Base-by-base conservation (phyloP, 768 basidiomycete species). In the Scleroderma citrinum region DNA sequence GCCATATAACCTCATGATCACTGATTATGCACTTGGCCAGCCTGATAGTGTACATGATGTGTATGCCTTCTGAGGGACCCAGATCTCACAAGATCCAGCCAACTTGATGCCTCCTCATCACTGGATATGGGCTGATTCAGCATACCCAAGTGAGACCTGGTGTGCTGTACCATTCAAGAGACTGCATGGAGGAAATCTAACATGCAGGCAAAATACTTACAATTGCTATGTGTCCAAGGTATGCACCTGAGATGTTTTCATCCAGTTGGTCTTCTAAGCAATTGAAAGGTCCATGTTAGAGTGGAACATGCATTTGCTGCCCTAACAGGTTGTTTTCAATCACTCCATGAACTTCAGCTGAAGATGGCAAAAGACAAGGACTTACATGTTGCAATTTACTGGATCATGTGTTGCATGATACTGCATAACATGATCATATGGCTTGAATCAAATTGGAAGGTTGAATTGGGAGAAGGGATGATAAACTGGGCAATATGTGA, bases 1-100 rank as follows among this genome's bases (percentile, higher is more conserved):
- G 20, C 45, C 29, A 4, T 59, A 61, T 2, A 62, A 67, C 44
- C 50, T 69, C 1, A 47, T 47, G 1, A 62, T 66, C 6, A 55
- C 66, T 11, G 57, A 69, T 43, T 69, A 64, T 37, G 53, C 52
- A 11, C 44, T 64, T 14, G 64, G 65, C 1, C 57, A 59, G 16
- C 56, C 56, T 43, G 61, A 64, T 2, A 65, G 64, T 24, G 47
- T 55, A 0, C 66, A 68, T 48, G 59, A 64, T 40, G 41, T 5
- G 23, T 24, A 42, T 23, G 41, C 41, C 21, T 42, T 42, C 26
- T 8, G 4, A 8, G 26, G 26, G 26, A 29, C 26, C 4, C 26
- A 29, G 5, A 29, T 29, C 26, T 4, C 26, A 29, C 4, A 29
- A 5, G 26, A 29, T 29, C 26, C 26, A 29, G 26, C 4, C 5